Percentiles rank a stretch among this genome's conserved stretches.
Conservation (phyloP, 805 yeast genomes). For the Kodamaea kaohsiungensis region DNA sequence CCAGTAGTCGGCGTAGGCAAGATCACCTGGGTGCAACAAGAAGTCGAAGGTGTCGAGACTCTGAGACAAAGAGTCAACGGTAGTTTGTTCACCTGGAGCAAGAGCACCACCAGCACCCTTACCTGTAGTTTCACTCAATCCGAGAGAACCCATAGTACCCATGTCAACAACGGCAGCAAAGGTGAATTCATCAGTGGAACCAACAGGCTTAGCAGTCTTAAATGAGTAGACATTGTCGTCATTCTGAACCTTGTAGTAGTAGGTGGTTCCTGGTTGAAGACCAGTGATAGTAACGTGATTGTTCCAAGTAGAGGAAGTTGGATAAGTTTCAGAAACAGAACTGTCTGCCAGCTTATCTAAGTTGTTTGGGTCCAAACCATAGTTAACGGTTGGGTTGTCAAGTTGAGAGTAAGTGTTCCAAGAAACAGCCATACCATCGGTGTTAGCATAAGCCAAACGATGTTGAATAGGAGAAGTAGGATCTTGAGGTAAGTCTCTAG, state of each 20-base stretch:
- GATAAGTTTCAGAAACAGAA: conserved; percentile 13
- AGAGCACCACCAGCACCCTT: conserved; percentile 14
- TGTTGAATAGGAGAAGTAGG: conserved; percentile 9
- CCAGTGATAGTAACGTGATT: conserved; percentile 15
- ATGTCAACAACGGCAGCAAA: conserved; percentile 16
- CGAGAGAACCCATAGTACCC: conserved; percentile 17
- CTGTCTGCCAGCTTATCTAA: conserved; percentile 13
- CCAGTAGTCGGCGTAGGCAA: conserved; percentile 19
- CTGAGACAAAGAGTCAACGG: conserved; percentile 13
- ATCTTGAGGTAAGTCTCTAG: conserved; percentile 2
- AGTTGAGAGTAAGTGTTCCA: conserved; percentile 16
- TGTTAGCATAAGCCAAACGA: conserved; percentile 15
- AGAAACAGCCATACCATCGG: conserved; percentile 14
- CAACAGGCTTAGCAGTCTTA: conserved; percentile 14
- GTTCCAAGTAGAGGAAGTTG: conserved; percentile 16
- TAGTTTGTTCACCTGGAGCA: conserved; percentile 15
- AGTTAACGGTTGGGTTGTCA: conserved; percentile 12
- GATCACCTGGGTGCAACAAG: conserved; percentile 18
- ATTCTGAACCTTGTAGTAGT: conserved; percentile 15
- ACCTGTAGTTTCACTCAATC: conserved; percentile 14
- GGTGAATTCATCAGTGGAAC: conserved; percentile 12
- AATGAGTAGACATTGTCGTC: conserved; percentile 10
- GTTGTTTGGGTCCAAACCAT: conserved; percentile 10
- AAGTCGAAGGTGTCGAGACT: conserved; percentile 13
- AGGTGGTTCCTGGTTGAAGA: conserved; percentile 15